phyloP scores from a whole-genome alignment of 495 filamentous ascomycete species.

The Poronia punctata region DNA sequence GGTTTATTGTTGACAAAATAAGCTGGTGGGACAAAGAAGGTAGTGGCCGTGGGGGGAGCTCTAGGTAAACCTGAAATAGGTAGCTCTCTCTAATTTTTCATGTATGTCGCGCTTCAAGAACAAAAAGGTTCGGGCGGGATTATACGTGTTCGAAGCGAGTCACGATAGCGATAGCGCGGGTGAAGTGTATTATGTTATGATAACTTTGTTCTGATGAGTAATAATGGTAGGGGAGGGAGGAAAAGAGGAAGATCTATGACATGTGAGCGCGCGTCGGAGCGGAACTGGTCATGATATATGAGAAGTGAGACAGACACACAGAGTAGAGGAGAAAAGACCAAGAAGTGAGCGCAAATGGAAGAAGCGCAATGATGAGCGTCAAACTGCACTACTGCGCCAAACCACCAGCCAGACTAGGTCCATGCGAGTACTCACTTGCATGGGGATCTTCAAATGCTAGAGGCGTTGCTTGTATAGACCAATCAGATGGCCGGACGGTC shows the following conservation, averaged over 20 bases:
- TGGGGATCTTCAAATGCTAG: too few species aligned
- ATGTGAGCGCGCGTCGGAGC: constrained; percentile 3
- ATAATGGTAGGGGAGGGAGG: neutral
- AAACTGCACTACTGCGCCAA: neutral
- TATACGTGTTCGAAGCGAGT: too few species aligned
- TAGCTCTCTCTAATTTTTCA: neutral
- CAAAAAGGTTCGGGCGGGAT: too few species aligned
- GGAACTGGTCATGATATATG: constrained; percentile 5
- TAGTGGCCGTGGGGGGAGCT: neutral
- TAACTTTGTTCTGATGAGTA: neutral
- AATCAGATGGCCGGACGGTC: too few species aligned
- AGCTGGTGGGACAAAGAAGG: constrained; percentile 1
- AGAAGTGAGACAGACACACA: neutral
- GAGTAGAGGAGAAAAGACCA: too few species aligned
- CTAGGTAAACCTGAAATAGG: neutral
- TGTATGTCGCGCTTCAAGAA: neutral
- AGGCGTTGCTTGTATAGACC: too few species aligned
- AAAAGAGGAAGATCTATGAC: too few species aligned
- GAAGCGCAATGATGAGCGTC: constrained; percentile 1
- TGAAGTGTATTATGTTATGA: too few species aligned
- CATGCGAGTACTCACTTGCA: too few species aligned
- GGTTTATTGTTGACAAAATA: neutral
- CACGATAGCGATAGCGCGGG: too few species aligned
- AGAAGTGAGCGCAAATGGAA: too few species aligned
- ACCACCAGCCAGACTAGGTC: constrained; percentile 1